Conservation (phyloP, 495 filamentous ascomycete species). For the Ascobolus immersus region DNA sequence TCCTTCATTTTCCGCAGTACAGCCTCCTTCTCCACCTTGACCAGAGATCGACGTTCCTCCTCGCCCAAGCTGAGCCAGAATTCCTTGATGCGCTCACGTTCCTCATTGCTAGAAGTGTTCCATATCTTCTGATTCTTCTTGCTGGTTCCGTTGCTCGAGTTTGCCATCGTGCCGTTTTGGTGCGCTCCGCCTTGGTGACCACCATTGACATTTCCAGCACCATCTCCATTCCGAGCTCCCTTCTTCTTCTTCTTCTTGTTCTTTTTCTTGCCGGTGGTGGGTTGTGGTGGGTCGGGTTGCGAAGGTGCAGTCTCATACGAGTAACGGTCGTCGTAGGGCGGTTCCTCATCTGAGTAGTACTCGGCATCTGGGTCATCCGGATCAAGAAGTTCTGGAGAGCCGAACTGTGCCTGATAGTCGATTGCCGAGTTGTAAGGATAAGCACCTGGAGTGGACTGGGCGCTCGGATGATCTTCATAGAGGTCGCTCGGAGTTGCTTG, state of each 20-base stretch:
- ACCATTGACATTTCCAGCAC: slow-evolving; percentile 8
- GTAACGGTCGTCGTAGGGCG: slow-evolving; percentile 22
- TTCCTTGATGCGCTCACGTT: slow-evolving; percentile 87
- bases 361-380: slow-evolving; percentile 18
- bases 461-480: too few relatives aligned
- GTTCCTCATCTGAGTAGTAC: slow-evolving; percentile 24
- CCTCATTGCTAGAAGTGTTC: slow-evolving; percentile 82
- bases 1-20: slow-evolving; percentile 99
- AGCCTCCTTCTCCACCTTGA: slow-evolving; percentile 96
- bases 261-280: slow-evolving; percentile 32
- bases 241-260: slow-evolving; percentile 35
- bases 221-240: too few relatives aligned
- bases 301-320: slow-evolving; percentile 10
- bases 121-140: slow-evolving; percentile 60
- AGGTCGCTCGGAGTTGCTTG: slow-evolving; percentile 4
- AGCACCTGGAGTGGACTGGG: too few relatives aligned
- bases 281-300: slow-evolving; percentile 11
- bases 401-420: slow-evolving; percentile 3
- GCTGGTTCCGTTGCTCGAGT: slow-evolving; percentile 21
- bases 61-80: slow-evolving; percentile 97
- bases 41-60: slow-evolving; percentile 71
- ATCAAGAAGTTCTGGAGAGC: slow-evolving; percentile 14
- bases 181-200: slow-evolving; percentile 7
- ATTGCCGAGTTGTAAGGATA: too few relatives aligned
- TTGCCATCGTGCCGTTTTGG: slow-evolving; percentile 6